These are phyloP conservation scores for Symbiodinium natans DNA, from an alignment of 73 alveolate genomes.

Conservation along the genomic window DNA sequence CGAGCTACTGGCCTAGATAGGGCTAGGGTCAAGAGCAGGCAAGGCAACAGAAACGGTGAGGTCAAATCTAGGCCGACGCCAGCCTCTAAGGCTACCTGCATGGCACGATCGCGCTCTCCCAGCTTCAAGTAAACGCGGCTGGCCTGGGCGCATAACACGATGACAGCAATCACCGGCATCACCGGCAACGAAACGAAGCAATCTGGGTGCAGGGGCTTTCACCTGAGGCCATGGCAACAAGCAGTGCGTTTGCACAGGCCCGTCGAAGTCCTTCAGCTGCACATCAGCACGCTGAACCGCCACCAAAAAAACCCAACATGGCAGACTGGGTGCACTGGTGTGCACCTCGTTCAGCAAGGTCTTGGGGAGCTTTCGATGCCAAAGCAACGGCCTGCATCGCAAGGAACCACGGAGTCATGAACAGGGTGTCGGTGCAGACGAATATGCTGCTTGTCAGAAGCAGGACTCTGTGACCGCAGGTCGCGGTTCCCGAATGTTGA, in stretches of 20 bases:
- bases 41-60: background rate
- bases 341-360: slow-evolving; percentile 54
- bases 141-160: background rate
- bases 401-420: too few species aligned
- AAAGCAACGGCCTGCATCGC: slow-evolving; percentile 26
- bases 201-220: background rate
- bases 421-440: too few species aligned
- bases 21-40: too few species aligned
- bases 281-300: background rate
- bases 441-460: too few species aligned
- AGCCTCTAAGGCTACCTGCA: slow-evolving; percentile 80
- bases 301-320: background rate
- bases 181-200: background rate
- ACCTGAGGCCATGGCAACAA: background rate
- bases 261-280: slow-evolving; percentile 47
- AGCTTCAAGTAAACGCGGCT: slow-evolving; percentile 11
- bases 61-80: too few species aligned
- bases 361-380: slow-evolving; percentile 75
- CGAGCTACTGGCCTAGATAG: too few species aligned
- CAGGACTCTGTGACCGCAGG: too few species aligned
- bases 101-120: slow-evolving; percentile 73
- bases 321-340: background rate
- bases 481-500: too few species aligned
- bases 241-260: slow-evolving; percentile 55
- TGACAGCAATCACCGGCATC: background rate